Conservation (phyloP, 75 land plant species). For the Picea glauca region DNA sequence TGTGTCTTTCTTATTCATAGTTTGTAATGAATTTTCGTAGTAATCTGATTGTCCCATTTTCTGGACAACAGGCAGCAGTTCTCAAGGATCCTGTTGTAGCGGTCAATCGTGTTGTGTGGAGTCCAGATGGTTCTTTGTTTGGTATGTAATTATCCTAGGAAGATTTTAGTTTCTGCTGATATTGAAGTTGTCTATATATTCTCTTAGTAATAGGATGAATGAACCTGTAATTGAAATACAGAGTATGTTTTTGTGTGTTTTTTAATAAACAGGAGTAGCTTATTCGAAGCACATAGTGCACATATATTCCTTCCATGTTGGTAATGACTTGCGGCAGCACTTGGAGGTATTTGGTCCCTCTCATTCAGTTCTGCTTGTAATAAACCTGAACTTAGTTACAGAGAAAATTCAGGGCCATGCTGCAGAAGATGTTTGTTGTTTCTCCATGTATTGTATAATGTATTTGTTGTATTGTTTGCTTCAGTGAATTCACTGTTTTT, state of each 20-base stretch:
- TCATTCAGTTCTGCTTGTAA: not conserved
- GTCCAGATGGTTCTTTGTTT: constrained; percentile 79
- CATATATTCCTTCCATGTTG: constrained; percentile 54
- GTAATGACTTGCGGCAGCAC: constrained; percentile 56
- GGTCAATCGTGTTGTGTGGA: constrained; percentile 79
- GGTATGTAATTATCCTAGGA: constrained; percentile 41
- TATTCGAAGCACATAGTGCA: constrained; percentile 76
- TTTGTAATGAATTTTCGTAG: not conserved
- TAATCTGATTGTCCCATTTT: not conserved
- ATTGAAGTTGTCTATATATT: not conserved
- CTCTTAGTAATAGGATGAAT: not conserved
- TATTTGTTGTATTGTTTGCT: not conserved
- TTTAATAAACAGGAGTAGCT: constrained; percentile 53
- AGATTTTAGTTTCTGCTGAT: too few relatives aligned
- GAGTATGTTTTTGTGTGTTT: not conserved
- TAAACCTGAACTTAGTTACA: not conserved
- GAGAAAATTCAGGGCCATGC: not conserved
- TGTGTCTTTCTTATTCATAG: not conserved
- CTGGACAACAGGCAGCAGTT: constrained; percentile 50
- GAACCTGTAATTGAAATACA: not conserved
- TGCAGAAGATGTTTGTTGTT: constrained; percentile 4
- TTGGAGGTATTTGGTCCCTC: constrained; percentile 44
- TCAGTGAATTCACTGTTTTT: not conserved
- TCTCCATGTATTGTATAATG: not conserved
- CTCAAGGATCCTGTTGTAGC: constrained; percentile 66